Base-by-base conservation (phyloP, 164 flowering plant genomes). In the Tetrastigma voinierianum region DNA sequence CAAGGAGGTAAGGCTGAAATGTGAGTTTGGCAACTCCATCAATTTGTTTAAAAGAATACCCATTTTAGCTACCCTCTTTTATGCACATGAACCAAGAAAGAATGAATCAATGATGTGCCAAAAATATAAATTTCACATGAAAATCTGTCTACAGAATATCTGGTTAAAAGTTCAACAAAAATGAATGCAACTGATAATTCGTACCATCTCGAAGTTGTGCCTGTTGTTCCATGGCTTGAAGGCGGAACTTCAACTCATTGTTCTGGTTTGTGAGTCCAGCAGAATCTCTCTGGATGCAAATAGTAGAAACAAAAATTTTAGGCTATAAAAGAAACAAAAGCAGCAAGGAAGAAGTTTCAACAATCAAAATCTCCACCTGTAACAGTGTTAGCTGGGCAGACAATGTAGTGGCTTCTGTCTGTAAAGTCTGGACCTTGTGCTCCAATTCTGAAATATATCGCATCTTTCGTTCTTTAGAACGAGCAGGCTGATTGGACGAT, bases 401-500 rank as follows among this genome's bases (percentile, higher is more conserved):
- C 67, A 95, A 79, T 55, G 98, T 95, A 43, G 99, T 92, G 47
- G 97, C 99, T 83, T 95, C 99, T 54, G 92, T 89, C 67, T 95
- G 99, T 43, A 95, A 78, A 20, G 99, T 95, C 73, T 90, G 97
- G 59, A 95, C 99, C 76, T 95, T 95, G 79, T 92, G 97, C 65
- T 95, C 99, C 81, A 95, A 68, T 75, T 95, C 98, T 17, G 97
- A 84, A 24, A 92, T 95, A 73, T 95, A 95, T 40, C 95, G 82
- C 96, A 89, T 88, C 80, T 95, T 95, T 48, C 99, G 74, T 71
- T 95, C 99, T 74, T 95, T 95, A 45, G 99, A 95, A 49, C 99
- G 94, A 51, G 98, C 99, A 78, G 99, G 99, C 99, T 16, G 99
- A 95, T 61, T 89, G 98, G 98, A 32, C 99, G 93, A 74, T 96